A percentile compares a stretch with the other conserved stretches of the same genome.
These are phyloP conservation scores for Lolium multiflorum DNA, from an alignment of 176 grass and related monocot species.

Conservation along the genomic window DNA sequence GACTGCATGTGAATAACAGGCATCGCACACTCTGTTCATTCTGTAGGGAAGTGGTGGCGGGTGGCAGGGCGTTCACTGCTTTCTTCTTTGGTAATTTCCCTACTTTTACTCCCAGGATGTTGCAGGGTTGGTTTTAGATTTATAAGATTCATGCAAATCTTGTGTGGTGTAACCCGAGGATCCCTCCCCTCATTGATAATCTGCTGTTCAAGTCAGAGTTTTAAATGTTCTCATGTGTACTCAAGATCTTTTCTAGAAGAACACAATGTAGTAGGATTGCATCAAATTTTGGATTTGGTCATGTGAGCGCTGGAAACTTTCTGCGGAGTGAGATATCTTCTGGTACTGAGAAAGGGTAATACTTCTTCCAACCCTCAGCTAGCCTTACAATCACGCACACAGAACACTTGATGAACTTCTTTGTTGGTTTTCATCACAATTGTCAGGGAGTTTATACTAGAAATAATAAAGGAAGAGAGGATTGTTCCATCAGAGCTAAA, in stretches of 20 bases:
- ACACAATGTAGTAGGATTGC: constrained; percentile 5
- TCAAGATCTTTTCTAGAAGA: background rate
- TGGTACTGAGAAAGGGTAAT: constrained; percentile 67
- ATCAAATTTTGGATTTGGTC: constrained; percentile 50
- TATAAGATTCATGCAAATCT: background rate
- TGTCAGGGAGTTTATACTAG: constrained; percentile 63
- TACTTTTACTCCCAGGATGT: background rate
- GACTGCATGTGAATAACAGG: background rate
- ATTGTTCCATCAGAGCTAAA: constrained; percentile 92
- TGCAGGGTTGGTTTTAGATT: constrained; percentile 14
- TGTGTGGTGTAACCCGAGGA: background rate
- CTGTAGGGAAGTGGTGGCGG: constrained; percentile 52
- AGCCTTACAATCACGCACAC: background rate
- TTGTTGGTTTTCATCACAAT: background rate
- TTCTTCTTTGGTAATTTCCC: constrained; percentile 68
- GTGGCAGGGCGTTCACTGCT: constrained; percentile 59
- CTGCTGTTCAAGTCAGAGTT: background rate
- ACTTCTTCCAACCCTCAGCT: background rate
- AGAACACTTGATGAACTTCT: background rate
- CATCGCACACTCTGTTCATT: background rate
- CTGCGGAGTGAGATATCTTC: constrained; percentile 68
- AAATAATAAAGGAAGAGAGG: constrained; percentile 82
- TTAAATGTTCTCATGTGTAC: background rate
- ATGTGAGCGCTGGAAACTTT: constrained; percentile 76
- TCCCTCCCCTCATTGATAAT: background rate